These are phyloP conservation scores for Pseudofabraea citricarpa DNA, from an alignment of 2,329 filamentous ascomycete genomes.

Conservation along the genomic window DNA sequence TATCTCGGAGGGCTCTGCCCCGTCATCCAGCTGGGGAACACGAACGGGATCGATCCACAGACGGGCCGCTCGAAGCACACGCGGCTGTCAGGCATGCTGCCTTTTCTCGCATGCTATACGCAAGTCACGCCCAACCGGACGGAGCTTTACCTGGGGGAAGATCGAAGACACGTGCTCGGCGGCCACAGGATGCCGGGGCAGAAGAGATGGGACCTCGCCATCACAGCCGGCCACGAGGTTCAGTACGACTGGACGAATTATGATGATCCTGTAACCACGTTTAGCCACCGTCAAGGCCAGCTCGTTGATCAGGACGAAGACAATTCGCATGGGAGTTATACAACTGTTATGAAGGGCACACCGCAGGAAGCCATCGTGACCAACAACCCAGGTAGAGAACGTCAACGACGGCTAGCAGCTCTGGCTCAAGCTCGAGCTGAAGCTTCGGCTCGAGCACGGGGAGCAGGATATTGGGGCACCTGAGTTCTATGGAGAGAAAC, in stretches of 20 bases:
- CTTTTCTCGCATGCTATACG: constrained; percentile 38
- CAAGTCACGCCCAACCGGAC: constrained; percentile 33
- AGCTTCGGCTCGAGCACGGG: too few relatives aligned
- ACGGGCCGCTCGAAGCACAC: constrained; percentile 7
- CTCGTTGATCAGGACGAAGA: constrained; percentile 10
- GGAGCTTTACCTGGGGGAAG: constrained; percentile 36
- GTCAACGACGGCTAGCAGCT: too few relatives aligned
- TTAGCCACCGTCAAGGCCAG: constrained; percentile 12
- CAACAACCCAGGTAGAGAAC: too few relatives aligned
- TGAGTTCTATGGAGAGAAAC: too few relatives aligned
- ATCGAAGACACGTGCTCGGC: constrained; percentile 39
- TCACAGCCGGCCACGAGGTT: too few relatives aligned
- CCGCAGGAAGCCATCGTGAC: too few relatives aligned
- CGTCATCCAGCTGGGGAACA: constrained; percentile 3
- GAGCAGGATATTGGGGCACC: too few relatives aligned
- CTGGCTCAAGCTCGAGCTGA: too few relatives aligned
- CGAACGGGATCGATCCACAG: not conserved
- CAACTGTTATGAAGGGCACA: too few relatives aligned
- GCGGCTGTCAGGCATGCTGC: constrained; percentile 37
- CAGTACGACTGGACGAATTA: not conserved
- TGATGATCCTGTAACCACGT: constrained; percentile 10
- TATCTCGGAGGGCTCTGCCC: constrained; percentile 15
- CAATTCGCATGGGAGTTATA: not conserved
- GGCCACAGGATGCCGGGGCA: constrained; percentile 34
- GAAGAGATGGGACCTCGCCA: constrained; percentile 18